These are phyloP conservation scores for Oryza officinalis DNA, from an alignment of 176 grass and related monocot genomes.

Conservation along the genomic window DNA sequence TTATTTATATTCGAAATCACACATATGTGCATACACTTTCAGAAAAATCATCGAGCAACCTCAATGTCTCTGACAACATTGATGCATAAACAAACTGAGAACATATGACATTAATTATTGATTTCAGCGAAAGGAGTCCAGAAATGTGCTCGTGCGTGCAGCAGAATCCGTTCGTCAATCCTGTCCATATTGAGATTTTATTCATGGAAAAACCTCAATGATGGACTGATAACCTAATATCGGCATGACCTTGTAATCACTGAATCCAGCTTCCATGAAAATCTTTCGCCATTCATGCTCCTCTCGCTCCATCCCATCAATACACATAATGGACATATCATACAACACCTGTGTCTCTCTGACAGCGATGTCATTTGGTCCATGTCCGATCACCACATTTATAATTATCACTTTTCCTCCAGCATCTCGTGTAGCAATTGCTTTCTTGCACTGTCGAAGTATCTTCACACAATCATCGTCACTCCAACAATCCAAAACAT, in stretches of 20 bases:
- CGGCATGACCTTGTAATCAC: slow-evolving; percentile 31
- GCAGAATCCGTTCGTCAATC: too few species aligned
- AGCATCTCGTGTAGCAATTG: background rate
- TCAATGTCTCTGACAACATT: too few species aligned
- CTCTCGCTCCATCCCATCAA: slow-evolving; percentile 1
- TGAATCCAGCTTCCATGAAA: slow-evolving; percentile 40
- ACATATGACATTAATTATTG: too few species aligned
- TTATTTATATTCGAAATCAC: too few species aligned
- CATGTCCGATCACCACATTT: background rate
- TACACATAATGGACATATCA: slow-evolving; percentile 9
- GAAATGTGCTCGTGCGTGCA: too few species aligned
- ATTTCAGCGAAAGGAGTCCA: too few species aligned
- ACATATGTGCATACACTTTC: too few species aligned
- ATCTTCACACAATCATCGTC: background rate
- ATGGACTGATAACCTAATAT: background rate
- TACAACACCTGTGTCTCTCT: slow-evolving; percentile 17
- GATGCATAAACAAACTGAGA: too few species aligned
- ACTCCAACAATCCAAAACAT: background rate
- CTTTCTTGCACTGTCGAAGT: background rate
- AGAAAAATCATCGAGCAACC: too few species aligned
- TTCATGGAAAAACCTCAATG: background rate
- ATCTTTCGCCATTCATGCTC: slow-evolving; percentile 40
- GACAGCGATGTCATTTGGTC: background rate
- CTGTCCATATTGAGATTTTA: too few species aligned
- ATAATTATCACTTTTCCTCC: slow-evolving; percentile 1